These are phyloP conservation scores for Maudiozyma pseudohumilis DNA, from an alignment of 805 yeast genomes.

Conservation along the genomic window DNA sequence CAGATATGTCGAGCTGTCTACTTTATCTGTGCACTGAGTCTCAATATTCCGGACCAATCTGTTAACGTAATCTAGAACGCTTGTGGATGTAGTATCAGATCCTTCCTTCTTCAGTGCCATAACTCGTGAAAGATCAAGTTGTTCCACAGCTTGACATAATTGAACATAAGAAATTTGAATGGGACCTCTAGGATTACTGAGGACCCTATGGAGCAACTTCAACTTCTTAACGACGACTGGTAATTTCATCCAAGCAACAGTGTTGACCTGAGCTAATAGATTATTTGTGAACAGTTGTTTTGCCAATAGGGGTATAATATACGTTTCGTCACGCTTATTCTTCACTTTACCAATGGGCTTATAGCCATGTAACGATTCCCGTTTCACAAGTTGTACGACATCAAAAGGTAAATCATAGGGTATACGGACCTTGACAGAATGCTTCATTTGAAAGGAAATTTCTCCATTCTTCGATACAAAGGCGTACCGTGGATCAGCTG, in stretches of 20 bases:
- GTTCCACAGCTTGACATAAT: constrained; percentile 29
- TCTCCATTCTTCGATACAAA: constrained; percentile 50
- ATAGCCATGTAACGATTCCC: constrained; percentile 15
- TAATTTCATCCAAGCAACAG: constrained; percentile 33
- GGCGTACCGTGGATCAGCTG: constrained; percentile 46
- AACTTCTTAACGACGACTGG: constrained; percentile 34
- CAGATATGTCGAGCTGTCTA: constrained; percentile 27
- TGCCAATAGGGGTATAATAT: constrained; percentile 28
- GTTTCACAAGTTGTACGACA: constrained; percentile 9
- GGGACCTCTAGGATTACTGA: constrained; percentile 36
- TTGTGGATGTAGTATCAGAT: background rate
- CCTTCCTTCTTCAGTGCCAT: background rate
- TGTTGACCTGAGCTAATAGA: constrained; percentile 30
- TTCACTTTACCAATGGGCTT: constrained; percentile 28
- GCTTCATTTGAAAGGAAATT: constrained; percentile 38
- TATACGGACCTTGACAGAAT: constrained; percentile 39
- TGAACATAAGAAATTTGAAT: constrained; percentile 32
- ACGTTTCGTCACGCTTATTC: constrained; percentile 19
- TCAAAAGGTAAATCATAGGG: constrained; percentile 32
- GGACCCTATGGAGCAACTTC: constrained; percentile 36
- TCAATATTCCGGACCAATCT: background rate
- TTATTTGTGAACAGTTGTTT: constrained; percentile 28
- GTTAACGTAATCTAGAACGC: background rate
- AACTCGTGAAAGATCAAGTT: constrained; percentile 22
- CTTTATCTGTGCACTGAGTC: background rate